Conservation (phyloP, 768 basidiomycete genomes). For the Mrakia frigida region DNA sequence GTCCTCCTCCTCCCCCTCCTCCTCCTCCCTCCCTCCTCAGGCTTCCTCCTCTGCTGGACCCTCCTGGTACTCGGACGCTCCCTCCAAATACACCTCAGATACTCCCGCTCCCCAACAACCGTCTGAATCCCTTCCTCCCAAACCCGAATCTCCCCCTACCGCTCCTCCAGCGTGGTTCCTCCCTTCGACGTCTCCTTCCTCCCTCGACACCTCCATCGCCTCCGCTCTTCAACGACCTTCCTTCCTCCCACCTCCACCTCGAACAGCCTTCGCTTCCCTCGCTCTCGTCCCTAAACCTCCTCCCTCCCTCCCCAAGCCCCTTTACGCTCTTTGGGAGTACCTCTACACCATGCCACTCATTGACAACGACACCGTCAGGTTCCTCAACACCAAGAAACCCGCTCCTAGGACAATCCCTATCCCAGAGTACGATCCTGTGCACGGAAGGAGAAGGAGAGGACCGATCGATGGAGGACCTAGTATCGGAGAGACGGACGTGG, state of each 20-base stretch:
- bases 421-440: constrained; percentile 7
- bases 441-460: constrained; percentile 20
- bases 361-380: not conserved
- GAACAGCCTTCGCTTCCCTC: not conserved
- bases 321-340: constrained; percentile 8
- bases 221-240: constrained; percentile 19
- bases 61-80: constrained; percentile 4
- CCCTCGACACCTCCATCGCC: constrained; percentile 5
- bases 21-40: constrained; percentile 8
- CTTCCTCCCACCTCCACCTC: constrained; percentile 25
- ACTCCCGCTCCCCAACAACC: not conserved
- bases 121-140: not conserved
- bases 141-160: not conserved
- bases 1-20: not conserved
- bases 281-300: not conserved
- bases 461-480: constrained; percentile 15
- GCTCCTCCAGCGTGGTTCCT: constrained; percentile 29
- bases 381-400: constrained; percentile 20
- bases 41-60: not conserved
- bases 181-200: constrained; percentile 13
- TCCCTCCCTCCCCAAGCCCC: not conserved
- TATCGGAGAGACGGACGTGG: constrained; percentile 17
- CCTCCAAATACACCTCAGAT: not conserved
- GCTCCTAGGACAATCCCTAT: constrained; percentile 29
- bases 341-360: constrained; percentile 14